phyloP scores from a whole-genome alignment of 2,329 filamentous ascomycete genomes.

The Juglanconis juglandina region DNA sequence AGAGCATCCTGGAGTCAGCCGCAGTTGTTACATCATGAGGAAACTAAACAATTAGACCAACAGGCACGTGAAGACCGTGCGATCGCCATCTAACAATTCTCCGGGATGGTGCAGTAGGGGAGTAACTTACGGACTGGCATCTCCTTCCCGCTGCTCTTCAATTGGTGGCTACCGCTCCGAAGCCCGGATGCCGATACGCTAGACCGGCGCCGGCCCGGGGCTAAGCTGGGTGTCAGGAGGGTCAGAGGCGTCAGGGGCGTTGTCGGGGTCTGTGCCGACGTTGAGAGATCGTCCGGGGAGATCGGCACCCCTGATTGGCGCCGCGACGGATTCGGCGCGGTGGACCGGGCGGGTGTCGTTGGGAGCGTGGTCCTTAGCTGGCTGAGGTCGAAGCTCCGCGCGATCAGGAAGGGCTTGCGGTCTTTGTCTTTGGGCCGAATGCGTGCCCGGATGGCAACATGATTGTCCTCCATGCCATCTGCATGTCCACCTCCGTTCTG shows the following conservation, averaged over 20 bases:
- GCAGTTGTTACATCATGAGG: no score
- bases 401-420: conserved; percentile 44
- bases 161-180: conserved; percentile 17
- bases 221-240: conserved; percentile 7
- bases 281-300: conserved; percentile 12
- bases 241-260: conserved; percentile 12
- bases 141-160: conserved; percentile 24
- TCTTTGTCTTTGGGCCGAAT: conserved; percentile 39
- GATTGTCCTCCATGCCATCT: neutral
- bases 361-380: conserved; percentile 45
- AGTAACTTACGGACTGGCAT: conserved; percentile 46
- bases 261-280: neutral
- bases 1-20: neutral
- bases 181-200: conserved; percentile 8
- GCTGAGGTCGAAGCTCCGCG: conserved; percentile 48
- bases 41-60: no score
- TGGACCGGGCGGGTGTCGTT: conserved; percentile 21
- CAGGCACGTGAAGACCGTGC: neutral
- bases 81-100: neutral
- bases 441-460: conserved; percentile 39
- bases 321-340: conserved; percentile 18
- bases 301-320: conserved; percentile 3
- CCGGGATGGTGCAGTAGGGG: neutral
- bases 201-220: conserved; percentile 10
- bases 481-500: conserved; percentile 23